A percentile compares a stretch with the other conserved stretches of the same genome.
phyloP scores from a whole-genome alignment of 202 grass and related monocot genomes.

The Panicum virgatum region DNA sequence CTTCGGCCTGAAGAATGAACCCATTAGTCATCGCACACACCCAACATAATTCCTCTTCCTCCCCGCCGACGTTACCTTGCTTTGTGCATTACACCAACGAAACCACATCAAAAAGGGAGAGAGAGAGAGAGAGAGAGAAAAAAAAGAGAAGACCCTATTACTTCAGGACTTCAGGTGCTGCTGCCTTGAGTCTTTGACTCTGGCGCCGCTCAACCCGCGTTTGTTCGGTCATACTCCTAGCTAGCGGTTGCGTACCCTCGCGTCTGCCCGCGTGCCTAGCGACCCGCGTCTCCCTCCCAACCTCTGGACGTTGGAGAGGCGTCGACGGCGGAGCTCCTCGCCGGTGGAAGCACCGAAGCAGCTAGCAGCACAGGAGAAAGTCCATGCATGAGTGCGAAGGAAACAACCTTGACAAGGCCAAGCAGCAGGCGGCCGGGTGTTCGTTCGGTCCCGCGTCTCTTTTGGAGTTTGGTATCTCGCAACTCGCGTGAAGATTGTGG shows the following conservation, averaged over 20 bases:
- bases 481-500: constrained; percentile 46
- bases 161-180: too few species aligned
- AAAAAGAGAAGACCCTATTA: too few species aligned
- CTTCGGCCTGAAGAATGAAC: too few species aligned
- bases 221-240: neutral
- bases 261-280: neutral
- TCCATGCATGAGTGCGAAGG: neutral
- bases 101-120: too few species aligned
- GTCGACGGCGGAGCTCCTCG: neutral
- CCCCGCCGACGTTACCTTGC: too few species aligned
- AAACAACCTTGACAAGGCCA: neutral
- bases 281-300: neutral
- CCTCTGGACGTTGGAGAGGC: neutral
- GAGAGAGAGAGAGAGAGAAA: too few species aligned
- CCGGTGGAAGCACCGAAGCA: neutral
- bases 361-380: constrained; percentile 1
- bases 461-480: constrained; percentile 38
- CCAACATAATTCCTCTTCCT: too few species aligned
- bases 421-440: too few species aligned
- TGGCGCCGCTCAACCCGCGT: neutral
- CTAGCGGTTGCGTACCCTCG: neutral
- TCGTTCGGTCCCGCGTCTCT: constrained; percentile 44
- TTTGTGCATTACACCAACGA: too few species aligned
- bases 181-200: too few species aligned
- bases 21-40: too few species aligned